Evolutionary conservation across 1,284 basidiomycete species (phyloP).

Genomic region (Cryptococcus wingfieldii): DNA sequence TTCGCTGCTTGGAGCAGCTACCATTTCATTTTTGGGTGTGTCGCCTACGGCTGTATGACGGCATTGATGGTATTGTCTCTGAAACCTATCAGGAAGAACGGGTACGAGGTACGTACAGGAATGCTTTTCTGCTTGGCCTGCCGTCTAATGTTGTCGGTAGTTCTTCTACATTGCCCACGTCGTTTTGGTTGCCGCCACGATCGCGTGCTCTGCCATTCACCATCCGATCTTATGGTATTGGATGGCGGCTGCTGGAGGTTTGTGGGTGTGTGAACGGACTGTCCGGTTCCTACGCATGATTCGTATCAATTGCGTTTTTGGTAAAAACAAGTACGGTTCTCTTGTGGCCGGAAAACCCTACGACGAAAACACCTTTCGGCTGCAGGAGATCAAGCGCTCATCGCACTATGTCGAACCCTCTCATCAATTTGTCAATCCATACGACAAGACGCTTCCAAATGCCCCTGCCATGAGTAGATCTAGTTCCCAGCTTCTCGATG

Average conservation of each 20-base stretch:
- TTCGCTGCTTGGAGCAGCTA: conserved; percentile 62
- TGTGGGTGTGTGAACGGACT: conserved; percentile 65
- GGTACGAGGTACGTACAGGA: conserved; percentile 58
- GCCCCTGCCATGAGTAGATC: conserved; percentile 3
- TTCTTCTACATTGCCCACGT: conserved; percentile 70
- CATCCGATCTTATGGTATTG: conserved; percentile 61
- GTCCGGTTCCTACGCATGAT: conserved; percentile 61
- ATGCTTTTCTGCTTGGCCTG: background rate
- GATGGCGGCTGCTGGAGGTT: conserved; percentile 59
- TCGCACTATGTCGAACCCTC: background rate
- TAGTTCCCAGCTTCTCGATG: background rate
- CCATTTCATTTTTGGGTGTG: conserved; percentile 70
- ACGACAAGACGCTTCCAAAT: conserved; percentile 27
- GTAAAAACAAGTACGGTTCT: conserved; percentile 1
- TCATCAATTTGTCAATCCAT: background rate
- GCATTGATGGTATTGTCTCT: conserved; percentile 63
- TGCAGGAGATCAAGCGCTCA: conserved; percentile 18
- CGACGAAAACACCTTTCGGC: conserved; percentile 15
- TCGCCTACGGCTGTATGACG: conserved; percentile 67
- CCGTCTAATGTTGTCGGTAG: conserved; percentile 15
- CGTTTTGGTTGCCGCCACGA: conserved; percentile 60
- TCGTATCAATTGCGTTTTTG: conserved; percentile 59
- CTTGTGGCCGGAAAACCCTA: conserved; percentile 21
- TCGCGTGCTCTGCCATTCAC: conserved; percentile 63
- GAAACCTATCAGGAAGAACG: conserved; percentile 59